Evolutionary conservation across 1,139 yeast genomes (phyloP).

Genomic region (Dujonia santamariae): DNA sequence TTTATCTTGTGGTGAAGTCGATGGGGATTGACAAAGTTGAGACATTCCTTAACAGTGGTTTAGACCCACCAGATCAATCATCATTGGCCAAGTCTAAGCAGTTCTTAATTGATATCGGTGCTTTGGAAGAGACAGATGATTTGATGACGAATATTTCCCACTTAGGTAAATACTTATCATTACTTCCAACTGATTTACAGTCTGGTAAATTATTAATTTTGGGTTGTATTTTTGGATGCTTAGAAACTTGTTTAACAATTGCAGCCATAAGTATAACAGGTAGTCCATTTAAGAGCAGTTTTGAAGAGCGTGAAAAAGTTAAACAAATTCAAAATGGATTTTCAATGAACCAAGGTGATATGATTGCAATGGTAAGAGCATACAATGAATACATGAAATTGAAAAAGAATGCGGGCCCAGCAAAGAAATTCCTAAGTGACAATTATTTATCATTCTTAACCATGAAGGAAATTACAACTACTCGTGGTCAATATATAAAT

Average conservation of each 20-base stretch:
- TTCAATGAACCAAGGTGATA: slow-evolving; percentile 56
- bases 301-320: slow-evolving; percentile 64
- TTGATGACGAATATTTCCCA: slow-evolving; percentile 49
- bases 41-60: slow-evolving; percentile 66
- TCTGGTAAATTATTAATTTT: slow-evolving; percentile 80
- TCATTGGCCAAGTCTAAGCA: slow-evolving; percentile 63
- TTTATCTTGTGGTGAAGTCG: slow-evolving; percentile 79
- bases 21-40: slow-evolving; percentile 80
- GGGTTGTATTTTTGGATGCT: slow-evolving; percentile 80
- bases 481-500: slow-evolving; percentile 65
- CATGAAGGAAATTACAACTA: slow-evolving; percentile 68
- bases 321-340: slow-evolving; percentile 46
- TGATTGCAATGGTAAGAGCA: slow-evolving; percentile 60
- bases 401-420: slow-evolving; percentile 14
- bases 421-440: slow-evolving; percentile 53
- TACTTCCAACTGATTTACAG: slow-evolving; percentile 81
- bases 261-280: slow-evolving; percentile 77
- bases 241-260: slow-evolving; percentile 70
- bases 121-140: slow-evolving; percentile 47
- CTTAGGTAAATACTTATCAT: slow-evolving; percentile 77
- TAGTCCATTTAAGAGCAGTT: slow-evolving; percentile 62
- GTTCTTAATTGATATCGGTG: slow-evolving; percentile 69
- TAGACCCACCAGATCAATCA: slow-evolving; percentile 72
- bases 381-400: slow-evolving; percentile 50
- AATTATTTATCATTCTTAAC: slow-evolving; percentile 62